Evolutionary conservation across 495 filamentous ascomycete genomes (phyloP), one percentile per base, ranked within the genome.

Genomic region (Penicillium fimorum): DNA sequence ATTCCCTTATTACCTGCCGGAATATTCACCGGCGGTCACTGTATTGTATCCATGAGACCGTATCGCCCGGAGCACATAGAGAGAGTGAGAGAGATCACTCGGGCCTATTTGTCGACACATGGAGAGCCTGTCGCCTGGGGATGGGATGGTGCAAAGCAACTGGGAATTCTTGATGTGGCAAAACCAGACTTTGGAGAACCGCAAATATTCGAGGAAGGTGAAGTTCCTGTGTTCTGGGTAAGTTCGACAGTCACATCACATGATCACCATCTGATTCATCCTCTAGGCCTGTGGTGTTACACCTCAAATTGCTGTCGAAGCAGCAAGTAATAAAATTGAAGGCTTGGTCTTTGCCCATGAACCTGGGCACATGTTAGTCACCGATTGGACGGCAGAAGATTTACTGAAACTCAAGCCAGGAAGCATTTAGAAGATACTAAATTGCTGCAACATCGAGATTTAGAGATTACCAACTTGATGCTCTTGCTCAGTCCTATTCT

Each of bases 111-210:
- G 11, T 62, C 70, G 4, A 80, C 78, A 17, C 82, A 83, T 55
- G 81, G 81, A n/a, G 81, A 84, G 66, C 81, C 83, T 1, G 69
- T 85, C 24, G 81, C 77, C 10, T 84, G 80, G 81, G 82, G 81
- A 1, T 85, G 80, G 82, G 77, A 81, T 4, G 79, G 72, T 1
- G 62, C 76, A 12, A 58, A 64, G 55, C 49, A 57, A 37, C 50
- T 85, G 37, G 78, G 81, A 0, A 78, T 85, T 43, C 35, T 55
- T 25, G 72, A 81, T 64, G 68, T 82, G 25, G 46, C 56, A 29
- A 38, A n/a, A 12, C 78, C 78, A 13, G 75, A 79, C 47, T 82
- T 72, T 70, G 77, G 79, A 0, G 67, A 77, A 40, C 58, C 47
- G 11, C 75, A 74, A 15, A 43, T 70, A 2, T 68, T 67, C 20